A percentile compares a stretch with the other conserved stretches of the same genome.
These are phyloP conservation scores for Sonneratia caseolaris DNA, from an alignment of 345 rosid genomes.

Conservation along the genomic window DNA sequence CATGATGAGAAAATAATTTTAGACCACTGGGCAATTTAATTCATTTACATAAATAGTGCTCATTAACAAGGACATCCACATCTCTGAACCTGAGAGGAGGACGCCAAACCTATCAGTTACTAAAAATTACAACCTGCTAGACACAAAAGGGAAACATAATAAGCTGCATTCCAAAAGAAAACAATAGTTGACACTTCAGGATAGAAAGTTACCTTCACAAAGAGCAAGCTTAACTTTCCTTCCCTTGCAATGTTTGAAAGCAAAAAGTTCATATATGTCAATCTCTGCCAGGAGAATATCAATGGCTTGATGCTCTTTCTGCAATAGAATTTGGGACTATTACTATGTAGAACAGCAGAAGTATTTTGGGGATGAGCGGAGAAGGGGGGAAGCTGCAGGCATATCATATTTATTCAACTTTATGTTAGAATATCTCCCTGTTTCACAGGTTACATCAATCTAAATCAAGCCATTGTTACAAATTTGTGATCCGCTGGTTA, in stretches of 20 bases:
- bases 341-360: not conserved
- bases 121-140: not conserved
- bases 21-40: not conserved
- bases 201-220: slow-evolving; percentile 63
- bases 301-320: slow-evolving; percentile 97
- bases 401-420: not conserved
- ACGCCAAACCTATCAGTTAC: not conserved
- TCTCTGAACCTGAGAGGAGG: not conserved
- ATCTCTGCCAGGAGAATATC: slow-evolving; percentile 96
- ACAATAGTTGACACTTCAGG: not conserved
- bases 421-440: not conserved
- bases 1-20: not conserved
- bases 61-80: not conserved
- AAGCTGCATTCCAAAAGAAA: not conserved
- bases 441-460: not conserved
- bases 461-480: not conserved
- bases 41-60: not conserved
- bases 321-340: slow-evolving; percentile 19
- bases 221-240: slow-evolving; percentile 90
- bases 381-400: not conserved
- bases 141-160: not conserved
- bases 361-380: no score
- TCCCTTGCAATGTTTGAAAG: slow-evolving; percentile 97
- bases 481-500: not conserved
- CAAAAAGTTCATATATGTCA: slow-evolving; percentile 96